These are phyloP conservation scores for Backusella macrospora DNA, from an alignment of 192 early-diverging fungal species.

Conservation along the genomic window DNA sequence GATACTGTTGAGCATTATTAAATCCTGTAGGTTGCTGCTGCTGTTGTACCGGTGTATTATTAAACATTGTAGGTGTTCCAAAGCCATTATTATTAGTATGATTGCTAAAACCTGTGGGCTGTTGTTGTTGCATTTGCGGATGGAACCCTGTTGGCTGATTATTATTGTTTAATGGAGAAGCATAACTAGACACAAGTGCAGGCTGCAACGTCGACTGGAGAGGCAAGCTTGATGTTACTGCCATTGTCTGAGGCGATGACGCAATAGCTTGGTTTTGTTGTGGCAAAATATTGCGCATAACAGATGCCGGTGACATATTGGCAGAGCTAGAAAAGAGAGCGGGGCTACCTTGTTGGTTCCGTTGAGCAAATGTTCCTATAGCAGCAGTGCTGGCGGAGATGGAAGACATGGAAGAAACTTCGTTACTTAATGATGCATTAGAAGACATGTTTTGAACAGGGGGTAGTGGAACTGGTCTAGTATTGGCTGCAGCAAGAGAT, in stretches of 20 bases:
- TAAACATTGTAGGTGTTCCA: neutral
- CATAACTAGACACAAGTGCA: neutral
- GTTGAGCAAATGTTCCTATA: neutral
- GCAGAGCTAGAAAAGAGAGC: slow-evolving; percentile 24
- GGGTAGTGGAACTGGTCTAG: slow-evolving; percentile 12
- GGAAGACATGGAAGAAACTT: neutral
- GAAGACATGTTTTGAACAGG: slow-evolving; percentile 18
- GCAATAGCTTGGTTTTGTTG: neutral
- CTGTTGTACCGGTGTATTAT: neutral
- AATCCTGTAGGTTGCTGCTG: neutral
- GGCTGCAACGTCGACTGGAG: slow-evolving; percentile 12
- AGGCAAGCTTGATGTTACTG: slow-evolving; percentile 5
- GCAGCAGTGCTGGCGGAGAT: neutral
- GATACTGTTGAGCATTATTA: neutral
- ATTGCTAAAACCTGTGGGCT: neutral
- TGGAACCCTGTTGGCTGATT: neutral
- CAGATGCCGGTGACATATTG: slow-evolving; percentile 17
- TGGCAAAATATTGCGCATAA: neutral
- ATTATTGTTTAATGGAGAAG: slow-evolving; percentile 11
- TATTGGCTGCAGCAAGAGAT: slow-evolving; percentile 22
- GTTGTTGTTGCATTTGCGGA: slow-evolving; percentile 12
- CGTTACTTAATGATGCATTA: neutral
- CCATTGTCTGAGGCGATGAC: neutral
- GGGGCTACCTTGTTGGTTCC: neutral
- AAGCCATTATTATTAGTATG: neutral